Evolutionary conservation across 2,329 filamentous ascomycete genomes (phyloP).

Genomic region (Sordariomycetes sp.): DNA sequence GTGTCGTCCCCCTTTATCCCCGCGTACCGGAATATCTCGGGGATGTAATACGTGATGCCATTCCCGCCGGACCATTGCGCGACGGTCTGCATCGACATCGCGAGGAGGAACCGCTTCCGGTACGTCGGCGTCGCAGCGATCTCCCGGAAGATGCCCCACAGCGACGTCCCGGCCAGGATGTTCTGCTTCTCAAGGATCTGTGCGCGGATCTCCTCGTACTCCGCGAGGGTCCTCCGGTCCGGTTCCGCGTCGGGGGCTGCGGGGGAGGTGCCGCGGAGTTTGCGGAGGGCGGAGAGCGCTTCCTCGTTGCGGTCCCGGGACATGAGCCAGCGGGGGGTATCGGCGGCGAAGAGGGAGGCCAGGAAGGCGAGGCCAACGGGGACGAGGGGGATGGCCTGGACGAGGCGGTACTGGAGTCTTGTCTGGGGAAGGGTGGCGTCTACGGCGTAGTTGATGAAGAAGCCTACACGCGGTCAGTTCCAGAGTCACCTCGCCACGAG

Average conservation of each 20-base stretch:
- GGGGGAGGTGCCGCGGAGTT: background rate
- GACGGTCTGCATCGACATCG: background rate
- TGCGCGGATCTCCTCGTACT: background rate
- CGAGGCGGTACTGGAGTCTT: background rate
- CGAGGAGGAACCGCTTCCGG: background rate
- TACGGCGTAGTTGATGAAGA: background rate
- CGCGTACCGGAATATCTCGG: background rate
- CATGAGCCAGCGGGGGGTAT: background rate
- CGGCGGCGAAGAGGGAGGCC: background rate
- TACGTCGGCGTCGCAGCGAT: background rate
- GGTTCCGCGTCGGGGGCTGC: background rate
- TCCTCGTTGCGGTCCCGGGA: background rate
- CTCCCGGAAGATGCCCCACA: background rate
- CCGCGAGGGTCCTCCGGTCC: background rate
- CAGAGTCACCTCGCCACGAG: background rate
- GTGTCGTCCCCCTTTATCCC: background rate
- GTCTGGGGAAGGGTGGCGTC: background rate
- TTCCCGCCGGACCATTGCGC: background rate
- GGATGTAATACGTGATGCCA: background rate
- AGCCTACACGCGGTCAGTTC: background rate
- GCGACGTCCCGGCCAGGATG: background rate
- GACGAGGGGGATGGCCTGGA: background rate
- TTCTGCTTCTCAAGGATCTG: background rate
- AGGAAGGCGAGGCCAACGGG: background rate
- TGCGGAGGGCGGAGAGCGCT: background rate